These are phyloP conservation scores for Phyllosticta paracitricarpa DNA, from an alignment of 2,329 filamentous ascomycete species.

Conservation along the genomic window DNA sequence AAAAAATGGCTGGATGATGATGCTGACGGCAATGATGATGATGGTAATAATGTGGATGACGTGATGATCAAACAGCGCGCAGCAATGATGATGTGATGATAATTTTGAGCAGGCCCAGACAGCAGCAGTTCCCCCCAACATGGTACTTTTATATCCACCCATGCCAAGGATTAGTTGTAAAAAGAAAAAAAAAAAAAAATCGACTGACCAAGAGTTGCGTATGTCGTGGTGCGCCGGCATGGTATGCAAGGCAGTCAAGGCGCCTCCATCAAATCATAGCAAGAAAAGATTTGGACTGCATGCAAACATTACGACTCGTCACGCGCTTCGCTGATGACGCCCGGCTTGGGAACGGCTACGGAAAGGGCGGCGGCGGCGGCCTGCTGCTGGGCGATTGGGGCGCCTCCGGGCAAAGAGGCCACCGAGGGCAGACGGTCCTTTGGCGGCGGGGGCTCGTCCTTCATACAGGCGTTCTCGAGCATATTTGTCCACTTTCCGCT, in stretches of 20 bases:
- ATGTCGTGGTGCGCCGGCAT: background rate
- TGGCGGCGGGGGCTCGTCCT: conserved; percentile 60
- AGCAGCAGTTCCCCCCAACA: background rate
- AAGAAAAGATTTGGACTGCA: background rate
- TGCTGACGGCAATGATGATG: background rate
- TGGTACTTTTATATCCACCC: background rate
- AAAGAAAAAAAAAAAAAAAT: background rate
- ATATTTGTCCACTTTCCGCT: conserved; percentile 99
- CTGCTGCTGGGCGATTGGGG: conserved; percentile 11
- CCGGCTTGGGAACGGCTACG: conserved; percentile 17
- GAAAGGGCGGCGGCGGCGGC: conserved; percentile 19
- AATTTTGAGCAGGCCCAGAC: background rate
- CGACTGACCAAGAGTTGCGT: background rate
- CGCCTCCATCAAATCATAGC: background rate
- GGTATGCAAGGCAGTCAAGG: background rate
- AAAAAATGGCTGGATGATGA: background rate
- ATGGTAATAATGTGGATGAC: background rate
- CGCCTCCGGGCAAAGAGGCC: conserved; percentile 19
- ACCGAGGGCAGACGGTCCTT: conserved; percentile 29
- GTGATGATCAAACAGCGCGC: background rate
- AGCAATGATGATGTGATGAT: background rate
- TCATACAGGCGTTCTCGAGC: conserved; percentile 93
- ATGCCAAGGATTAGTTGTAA: background rate
- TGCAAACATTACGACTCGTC: conserved; percentile 22
- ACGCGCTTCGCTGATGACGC: conserved; percentile 29